phyloP scores from a whole-genome alignment of 176 grass and related monocot genomes.

The Thinopyrum elongatum region DNA sequence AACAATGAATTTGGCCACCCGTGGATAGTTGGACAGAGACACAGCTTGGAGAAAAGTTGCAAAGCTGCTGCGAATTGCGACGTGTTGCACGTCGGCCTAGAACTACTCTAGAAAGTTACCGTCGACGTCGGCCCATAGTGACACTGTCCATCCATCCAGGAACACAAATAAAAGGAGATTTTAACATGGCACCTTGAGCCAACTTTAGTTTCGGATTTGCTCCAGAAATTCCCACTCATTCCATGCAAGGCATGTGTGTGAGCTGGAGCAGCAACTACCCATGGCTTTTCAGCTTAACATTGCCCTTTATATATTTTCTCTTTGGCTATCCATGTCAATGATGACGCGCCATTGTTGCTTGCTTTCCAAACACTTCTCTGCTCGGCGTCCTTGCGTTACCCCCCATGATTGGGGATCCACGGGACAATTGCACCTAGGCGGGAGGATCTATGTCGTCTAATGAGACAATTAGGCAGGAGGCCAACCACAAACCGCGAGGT shows the following conservation, averaged over 20 bases:
- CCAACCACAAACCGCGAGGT: slow-evolving; percentile 27
- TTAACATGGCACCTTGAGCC: slow-evolving; percentile 17
- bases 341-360: neutral
- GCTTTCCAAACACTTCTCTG: slow-evolving; percentile 12
- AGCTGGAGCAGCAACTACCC: slow-evolving; percentile 18
- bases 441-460: slow-evolving; percentile 72
- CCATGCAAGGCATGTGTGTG: neutral
- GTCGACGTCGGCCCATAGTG: neutral
- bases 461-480: slow-evolving; percentile 44
- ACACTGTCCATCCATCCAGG: slow-evolving; percentile 27
- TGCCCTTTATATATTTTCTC: neutral
- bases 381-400: neutral
- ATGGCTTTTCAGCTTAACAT: neutral
- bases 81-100: neutral
- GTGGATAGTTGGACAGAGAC: neutral
- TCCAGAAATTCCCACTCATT: neutral
- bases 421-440: slow-evolving; percentile 39
- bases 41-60: neutral
- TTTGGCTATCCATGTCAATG: slow-evolving; percentile 11
- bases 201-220: neutral
- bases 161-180: no score
- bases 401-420: slow-evolving; percentile 30
- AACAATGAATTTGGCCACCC: no score
- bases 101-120: slow-evolving; percentile 17
- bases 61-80: neutral